These are phyloP conservation scores for Globisporangium abappressorium DNA, from an alignment of 352 stramenopile species.

Conservation along the genomic window DNA sequence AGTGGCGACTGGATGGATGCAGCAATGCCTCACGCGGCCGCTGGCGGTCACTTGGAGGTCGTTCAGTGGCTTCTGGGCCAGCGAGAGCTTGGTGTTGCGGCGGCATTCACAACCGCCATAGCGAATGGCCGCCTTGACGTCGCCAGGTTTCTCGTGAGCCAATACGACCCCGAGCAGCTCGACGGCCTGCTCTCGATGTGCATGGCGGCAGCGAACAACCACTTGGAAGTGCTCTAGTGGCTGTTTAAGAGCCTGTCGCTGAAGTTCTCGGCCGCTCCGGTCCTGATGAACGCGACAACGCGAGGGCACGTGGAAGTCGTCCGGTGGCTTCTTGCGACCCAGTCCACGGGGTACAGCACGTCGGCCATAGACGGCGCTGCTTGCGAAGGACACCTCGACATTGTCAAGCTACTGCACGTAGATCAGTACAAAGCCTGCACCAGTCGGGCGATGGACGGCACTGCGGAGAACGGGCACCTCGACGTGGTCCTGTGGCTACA, in stretches of 20 bases:
- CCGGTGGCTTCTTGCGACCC: constrained; percentile 1
- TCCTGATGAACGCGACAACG: not conserved
- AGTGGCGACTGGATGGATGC: not conserved
- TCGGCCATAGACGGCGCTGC: not conserved
- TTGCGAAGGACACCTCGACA: not conserved
- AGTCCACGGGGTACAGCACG: not conserved
- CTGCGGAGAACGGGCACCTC: constrained; percentile 3
- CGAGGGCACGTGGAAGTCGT: not conserved
- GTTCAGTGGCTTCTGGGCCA: not conserved
- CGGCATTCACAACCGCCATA: not conserved
- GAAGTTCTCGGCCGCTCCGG: not conserved
- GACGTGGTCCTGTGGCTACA: constrained; percentile 5
- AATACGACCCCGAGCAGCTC: not conserved
- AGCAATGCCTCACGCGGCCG: not conserved
- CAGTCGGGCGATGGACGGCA: constrained; percentile 9
- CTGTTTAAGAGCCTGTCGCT: not conserved
- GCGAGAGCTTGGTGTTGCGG: not conserved
- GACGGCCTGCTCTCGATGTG: not conserved
- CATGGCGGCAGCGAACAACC: not conserved
- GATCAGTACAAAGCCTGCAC: constrained; percentile 6
- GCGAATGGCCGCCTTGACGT: not conserved
- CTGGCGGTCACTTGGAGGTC: not conserved
- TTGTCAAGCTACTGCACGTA: constrained; percentile 10
- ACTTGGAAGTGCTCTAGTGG: not conserved
- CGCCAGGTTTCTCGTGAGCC: not conserved